Conservation (phyloP, 345 rosid species). For the Linum usitatissimum region DNA sequence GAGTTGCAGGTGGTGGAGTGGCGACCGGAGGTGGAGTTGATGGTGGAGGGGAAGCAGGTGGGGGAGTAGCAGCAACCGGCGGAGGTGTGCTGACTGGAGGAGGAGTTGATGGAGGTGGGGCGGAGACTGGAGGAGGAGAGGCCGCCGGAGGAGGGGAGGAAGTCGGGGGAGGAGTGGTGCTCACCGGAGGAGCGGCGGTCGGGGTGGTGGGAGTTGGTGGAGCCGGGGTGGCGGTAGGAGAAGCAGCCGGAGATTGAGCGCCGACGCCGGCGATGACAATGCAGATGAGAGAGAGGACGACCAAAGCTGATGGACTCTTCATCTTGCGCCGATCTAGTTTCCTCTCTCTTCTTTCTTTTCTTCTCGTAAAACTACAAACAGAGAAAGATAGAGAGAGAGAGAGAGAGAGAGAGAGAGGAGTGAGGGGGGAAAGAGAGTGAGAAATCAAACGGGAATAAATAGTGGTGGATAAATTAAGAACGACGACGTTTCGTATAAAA, state of each 20-base stretch:
- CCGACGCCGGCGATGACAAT: background rate
- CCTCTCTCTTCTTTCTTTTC: background rate
- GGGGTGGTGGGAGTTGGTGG: slow-evolving; percentile 1
- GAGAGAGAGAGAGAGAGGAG: background rate
- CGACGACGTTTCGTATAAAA: background rate
- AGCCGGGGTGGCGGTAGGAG: background rate
- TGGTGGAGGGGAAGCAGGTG: background rate
- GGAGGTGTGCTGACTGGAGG: slow-evolving; percentile 6
- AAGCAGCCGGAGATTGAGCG: background rate
- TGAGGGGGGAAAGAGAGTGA: background rate
- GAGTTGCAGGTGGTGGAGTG: background rate
- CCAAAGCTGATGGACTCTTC: background rate
- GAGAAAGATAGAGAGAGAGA: background rate
- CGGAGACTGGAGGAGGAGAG: slow-evolving; percentile 1
- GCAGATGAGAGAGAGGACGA: background rate
- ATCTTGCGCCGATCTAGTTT: background rate
- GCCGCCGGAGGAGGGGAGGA: background rate
- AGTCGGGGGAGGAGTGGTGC: background rate
- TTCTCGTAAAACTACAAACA: background rate
- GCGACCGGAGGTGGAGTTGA: background rate
- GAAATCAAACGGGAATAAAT: too few species aligned
- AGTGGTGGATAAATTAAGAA: background rate
- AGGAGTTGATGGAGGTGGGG: background rate
- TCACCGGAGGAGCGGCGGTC: background rate
- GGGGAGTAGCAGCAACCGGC: background rate